Percentiles rank a stretch among this genome's conserved stretches.
phyloP scores from a whole-genome alignment of 2,329 filamentous ascomycete species.

The Plectosphaerella sp. region DNA sequence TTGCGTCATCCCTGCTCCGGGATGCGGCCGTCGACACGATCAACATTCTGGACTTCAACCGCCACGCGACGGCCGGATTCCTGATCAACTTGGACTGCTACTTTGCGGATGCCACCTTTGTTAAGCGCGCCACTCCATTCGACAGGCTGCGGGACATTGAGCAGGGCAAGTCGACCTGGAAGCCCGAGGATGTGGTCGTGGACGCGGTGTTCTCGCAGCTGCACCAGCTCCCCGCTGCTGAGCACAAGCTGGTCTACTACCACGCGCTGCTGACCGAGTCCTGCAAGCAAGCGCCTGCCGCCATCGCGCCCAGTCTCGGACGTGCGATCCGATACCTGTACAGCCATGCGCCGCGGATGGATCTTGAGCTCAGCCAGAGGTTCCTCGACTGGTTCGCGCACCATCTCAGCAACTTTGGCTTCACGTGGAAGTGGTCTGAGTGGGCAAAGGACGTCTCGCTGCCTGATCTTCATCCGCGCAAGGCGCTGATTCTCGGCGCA shows the following conservation, averaged over 20 bases:
- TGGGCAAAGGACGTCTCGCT: slow-evolving; percentile 86
- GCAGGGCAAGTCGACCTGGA: slow-evolving; percentile 73
- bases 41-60: slow-evolving; percentile 90
- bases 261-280: slow-evolving; percentile 91
- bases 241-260: slow-evolving; percentile 96
- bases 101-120: slow-evolving; percentile 84
- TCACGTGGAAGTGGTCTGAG: slow-evolving; percentile 99
- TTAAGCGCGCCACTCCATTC: slow-evolving; percentile 88
- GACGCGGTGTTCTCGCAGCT: slow-evolving; percentile 96
- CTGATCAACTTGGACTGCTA: slow-evolving; percentile 94
- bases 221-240: slow-evolving; percentile 77
- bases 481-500: slow-evolving; percentile 86
- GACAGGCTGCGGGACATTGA: slow-evolving; percentile 76
- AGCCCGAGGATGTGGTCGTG: slow-evolving; percentile 95
- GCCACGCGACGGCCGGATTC: slow-evolving; percentile 79
- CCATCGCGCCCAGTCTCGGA: slow-evolving; percentile 91
- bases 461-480: slow-evolving; percentile 75
- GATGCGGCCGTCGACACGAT: slow-evolving; percentile 89
- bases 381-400: slow-evolving; percentile 98
- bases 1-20: slow-evolving; percentile 78
- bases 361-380: slow-evolving; percentile 79
- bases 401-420: slow-evolving; percentile 97
- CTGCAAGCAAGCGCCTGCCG: slow-evolving; percentile 91
- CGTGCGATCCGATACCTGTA: slow-evolving; percentile 91
- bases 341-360: slow-evolving; percentile 74